A percentile compares a stretch with the other conserved stretches of the same genome.
These are phyloP conservation scores for Dalechampia spathulata DNA, from an alignment of 441 rosid species.

Conservation along the genomic window DNA sequence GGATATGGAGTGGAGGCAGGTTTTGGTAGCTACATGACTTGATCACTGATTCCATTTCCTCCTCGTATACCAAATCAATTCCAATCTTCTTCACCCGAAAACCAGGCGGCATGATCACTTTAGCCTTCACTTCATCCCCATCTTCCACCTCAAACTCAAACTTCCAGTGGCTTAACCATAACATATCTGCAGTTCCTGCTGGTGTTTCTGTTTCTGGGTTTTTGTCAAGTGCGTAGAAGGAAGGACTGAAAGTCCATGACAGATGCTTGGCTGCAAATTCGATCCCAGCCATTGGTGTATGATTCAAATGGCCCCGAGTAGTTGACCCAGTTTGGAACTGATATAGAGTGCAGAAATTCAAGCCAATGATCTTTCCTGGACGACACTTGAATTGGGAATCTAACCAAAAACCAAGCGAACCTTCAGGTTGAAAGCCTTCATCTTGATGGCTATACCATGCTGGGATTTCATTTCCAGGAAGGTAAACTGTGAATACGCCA, in stretches of 20 bases:
- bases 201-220: too few species aligned
- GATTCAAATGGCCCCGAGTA: neutral
- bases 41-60: neutral
- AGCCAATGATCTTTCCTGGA: neutral
- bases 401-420: too few species aligned
- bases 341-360: slow-evolving; percentile 1
- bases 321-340: neutral
- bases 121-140: neutral
- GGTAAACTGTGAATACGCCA: neutral
- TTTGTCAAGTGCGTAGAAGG: too few species aligned
- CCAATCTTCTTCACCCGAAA: neutral
- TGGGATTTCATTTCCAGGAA: slow-evolving; percentile 6
- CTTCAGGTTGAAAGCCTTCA: neutral
- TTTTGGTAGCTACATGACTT: neutral
- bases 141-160: neutral
- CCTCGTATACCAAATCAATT: neutral
- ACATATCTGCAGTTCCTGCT: neutral
- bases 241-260: neutral
- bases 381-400: too few species aligned
- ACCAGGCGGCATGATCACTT: neutral
- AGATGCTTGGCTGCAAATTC: neutral
- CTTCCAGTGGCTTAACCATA: slow-evolving; percentile 21
- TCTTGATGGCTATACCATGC: neutral
- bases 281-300: neutral
- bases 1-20: neutral